Evolutionary conservation across 2,329 filamentous ascomycete genomes (phyloP), one percentile per base, ranked within the genome.

Genomic region (Fusarium duplospermum): DNA sequence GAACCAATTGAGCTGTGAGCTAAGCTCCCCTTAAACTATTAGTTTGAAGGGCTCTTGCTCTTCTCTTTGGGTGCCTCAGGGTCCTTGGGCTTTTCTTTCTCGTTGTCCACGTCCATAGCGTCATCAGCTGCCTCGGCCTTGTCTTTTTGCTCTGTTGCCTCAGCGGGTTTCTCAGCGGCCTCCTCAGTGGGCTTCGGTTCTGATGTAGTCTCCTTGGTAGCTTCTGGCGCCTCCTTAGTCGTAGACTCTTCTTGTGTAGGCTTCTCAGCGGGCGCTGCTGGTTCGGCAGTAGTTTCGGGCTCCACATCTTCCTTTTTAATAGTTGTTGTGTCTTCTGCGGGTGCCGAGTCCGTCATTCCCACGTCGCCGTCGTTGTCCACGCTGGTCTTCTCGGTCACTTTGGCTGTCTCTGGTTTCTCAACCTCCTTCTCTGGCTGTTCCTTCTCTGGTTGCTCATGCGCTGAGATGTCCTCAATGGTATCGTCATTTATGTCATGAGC

Each of bases 311-410:
- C 76, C 52, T 72, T 77, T 50, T 79, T 78, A 14, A 78, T 77
- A 5, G 75, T 70, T 4, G 72, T 72, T 33, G 71, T 73, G 10
- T 76, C 77, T 31, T 79, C 79, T 8, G 68, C 67, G 24, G 76
- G 65, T 2, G 81, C 70, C 1, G 80, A 79, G 3, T 83, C 86
- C 3, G 80, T 82, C 87, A 89, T 89, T 11, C 87, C 86, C 8
- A 89, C 82, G 74, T 89, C 87, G 14, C 87, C 87, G 66, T 89
- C 87, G 3, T 79, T 80, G 33, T 89, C 87, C 6, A 84, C 78
- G 36, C 82, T 83, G 6, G 56, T 73, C 75, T 57, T 58, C 22
- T 77, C 68, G 9, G 71, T 22, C 27, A 73, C 67, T 50, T 75
- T 77, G 50, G 67, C 29, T 24, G 57, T 35, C 3, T 72, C 70